These are phyloP conservation scores for Bretschneidera sinensis DNA, from an alignment of 345 rosid genomes.

Conservation along the genomic window DNA sequence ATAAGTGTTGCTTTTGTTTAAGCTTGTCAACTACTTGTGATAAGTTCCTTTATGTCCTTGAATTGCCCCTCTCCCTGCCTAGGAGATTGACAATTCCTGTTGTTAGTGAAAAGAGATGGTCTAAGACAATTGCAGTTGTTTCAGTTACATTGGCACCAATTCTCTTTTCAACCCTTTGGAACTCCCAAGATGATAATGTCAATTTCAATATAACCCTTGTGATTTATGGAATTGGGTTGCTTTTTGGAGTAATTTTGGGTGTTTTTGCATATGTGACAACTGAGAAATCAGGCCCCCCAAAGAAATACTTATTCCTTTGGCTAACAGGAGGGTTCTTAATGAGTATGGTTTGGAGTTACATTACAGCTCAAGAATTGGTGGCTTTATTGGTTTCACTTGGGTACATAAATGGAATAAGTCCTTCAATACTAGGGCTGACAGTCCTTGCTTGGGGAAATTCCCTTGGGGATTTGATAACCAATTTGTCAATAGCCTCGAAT, in stretches of 20 bases:
- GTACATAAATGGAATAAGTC: slow-evolving; percentile 50
- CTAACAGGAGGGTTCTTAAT: slow-evolving; percentile 76
- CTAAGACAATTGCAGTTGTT: slow-evolving; percentile 55
- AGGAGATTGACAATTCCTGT: slow-evolving; percentile 85
- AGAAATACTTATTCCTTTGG: slow-evolving; percentile 58
- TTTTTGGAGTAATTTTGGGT: slow-evolving; percentile 46
- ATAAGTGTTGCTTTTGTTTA: slow-evolving; percentile 21
- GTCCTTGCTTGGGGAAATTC: slow-evolving; percentile 97
- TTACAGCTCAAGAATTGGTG: slow-evolving; percentile 81
- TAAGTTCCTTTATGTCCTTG: slow-evolving; percentile 32
- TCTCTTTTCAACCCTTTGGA: slow-evolving; percentile 51
- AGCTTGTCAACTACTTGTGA: slow-evolving; percentile 24
- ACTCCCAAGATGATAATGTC: slow-evolving; percentile 24
- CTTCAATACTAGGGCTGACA: slow-evolving; percentile 76
- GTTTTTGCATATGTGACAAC: slow-evolving; percentile 45
- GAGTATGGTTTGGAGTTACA: slow-evolving; percentile 88
- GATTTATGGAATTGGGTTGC: slow-evolving; percentile 41
- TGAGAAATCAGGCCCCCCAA: slow-evolving; percentile 57
- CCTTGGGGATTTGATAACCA: slow-evolving; percentile 71
- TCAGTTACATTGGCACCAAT: slow-evolving; percentile 70
- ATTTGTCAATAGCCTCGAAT: slow-evolving; percentile 58
- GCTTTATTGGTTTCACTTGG: slow-evolving; percentile 67
- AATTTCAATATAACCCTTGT: slow-evolving; percentile 20
- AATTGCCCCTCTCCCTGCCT: slow-evolving; percentile 68
- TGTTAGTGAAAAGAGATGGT: slow-evolving; percentile 63